These are phyloP conservation scores for Vinca major DNA, from an alignment of 305 asterid genomes.

Conservation along the genomic window DNA sequence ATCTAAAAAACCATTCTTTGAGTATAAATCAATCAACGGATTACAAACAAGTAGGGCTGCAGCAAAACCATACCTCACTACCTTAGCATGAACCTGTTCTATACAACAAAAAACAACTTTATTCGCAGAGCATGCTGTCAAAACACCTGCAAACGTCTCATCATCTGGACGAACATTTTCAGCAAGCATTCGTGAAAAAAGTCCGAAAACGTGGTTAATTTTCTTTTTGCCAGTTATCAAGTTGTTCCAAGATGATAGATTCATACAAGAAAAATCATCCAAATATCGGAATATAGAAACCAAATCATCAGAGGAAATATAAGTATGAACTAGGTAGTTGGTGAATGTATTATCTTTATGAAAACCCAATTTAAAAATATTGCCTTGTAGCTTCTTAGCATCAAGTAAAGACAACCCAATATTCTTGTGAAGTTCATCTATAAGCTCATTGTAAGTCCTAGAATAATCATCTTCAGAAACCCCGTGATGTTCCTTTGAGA, in stretches of 20 bases:
- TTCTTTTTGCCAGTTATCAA: conserved; percentile 24
- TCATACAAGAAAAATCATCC: conserved; percentile 26
- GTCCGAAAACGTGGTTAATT: conserved; percentile 21
- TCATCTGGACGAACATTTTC: conserved; percentile 33
- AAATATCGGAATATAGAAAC: conserved; percentile 21
- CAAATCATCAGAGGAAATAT: conserved; percentile 29
- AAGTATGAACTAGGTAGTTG: conserved; percentile 22
- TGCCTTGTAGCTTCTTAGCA: conserved; percentile 31
- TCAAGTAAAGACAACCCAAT: conserved; percentile 17
- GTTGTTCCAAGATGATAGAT: conserved; percentile 29
- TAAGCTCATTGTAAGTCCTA: conserved; percentile 21
- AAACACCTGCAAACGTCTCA: conserved; percentile 33
- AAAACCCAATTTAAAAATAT: conserved; percentile 24
- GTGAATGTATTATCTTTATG: conserved; percentile 14
- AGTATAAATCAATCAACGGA: conserved; percentile 65
- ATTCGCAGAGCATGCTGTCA: conserved; percentile 40
- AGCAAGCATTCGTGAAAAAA: conserved; percentile 32
- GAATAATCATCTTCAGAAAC: conserved; percentile 5
- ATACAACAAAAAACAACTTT: conserved; percentile 28
- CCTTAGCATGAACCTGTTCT: conserved; percentile 67
- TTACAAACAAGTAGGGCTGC: conserved; percentile 44
- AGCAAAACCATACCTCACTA: conserved; percentile 43
- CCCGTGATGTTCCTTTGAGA: conserved; percentile 14
- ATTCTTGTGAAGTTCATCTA: conserved; percentile 19
- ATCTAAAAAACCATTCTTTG: conserved; percentile 50